Conservation (phyloP, 306 rosid genomes). For the Corylus heterophylla region DNA sequence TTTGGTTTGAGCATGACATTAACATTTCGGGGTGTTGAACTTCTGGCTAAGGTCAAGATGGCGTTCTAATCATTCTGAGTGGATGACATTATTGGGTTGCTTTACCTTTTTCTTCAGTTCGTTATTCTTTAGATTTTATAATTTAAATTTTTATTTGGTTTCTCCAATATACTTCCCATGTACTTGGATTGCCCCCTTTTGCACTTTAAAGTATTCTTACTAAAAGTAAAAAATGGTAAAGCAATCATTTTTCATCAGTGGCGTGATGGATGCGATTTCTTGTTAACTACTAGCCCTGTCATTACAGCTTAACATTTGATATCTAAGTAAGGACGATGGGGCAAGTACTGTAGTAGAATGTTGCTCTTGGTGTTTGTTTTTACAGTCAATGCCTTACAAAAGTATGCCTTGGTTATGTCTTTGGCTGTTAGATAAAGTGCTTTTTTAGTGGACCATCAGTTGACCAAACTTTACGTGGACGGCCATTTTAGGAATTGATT, state of each 20-base stretch:
- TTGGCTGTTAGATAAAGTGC: background rate
- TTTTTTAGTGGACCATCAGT: background rate
- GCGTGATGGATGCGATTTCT: background rate
- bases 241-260: background rate
- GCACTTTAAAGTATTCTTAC: background rate
- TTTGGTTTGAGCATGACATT: constrained; percentile 2
- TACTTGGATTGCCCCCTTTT: background rate
- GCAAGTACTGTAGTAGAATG: background rate
- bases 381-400: background rate
- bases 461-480: background rate
- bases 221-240: background rate
- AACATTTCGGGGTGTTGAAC: background rate
- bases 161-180: background rate
- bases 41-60: background rate
- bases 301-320: background rate
- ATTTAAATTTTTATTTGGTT: no score
- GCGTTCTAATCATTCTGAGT: no score
- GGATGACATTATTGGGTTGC: no score
- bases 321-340: background rate
- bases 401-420: background rate
- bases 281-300: background rate
- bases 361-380: background rate
- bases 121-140: no score
- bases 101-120: no score
- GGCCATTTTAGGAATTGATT: background rate